Evolutionary conservation across 2,329 filamentous ascomycete genomes (phyloP), one percentile per base, ranked within the genome.

Genomic region (Ampelomyces quisqualis): DNA sequence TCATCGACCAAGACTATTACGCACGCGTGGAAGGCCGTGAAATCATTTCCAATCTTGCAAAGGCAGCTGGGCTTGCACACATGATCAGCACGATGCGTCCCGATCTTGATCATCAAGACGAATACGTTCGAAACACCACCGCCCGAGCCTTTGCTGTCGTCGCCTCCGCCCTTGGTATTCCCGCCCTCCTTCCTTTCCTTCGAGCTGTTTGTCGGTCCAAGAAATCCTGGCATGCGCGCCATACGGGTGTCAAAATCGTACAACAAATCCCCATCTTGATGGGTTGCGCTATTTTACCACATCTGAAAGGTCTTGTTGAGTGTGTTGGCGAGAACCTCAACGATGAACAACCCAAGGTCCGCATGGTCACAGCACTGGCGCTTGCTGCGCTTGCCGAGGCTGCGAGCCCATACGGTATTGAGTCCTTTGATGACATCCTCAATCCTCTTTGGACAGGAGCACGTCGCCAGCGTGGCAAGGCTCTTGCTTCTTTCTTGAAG

Each of bases 21-120:
- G 93, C 94, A 28, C 86, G 93, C 67, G 93, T 98, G 4, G 93
- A 98, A 70, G 93, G 93, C 70, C 88, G 93, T 56, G 93, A 98
- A 69, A 98, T 98, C 58, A 98, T 98, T 58, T 97, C 91, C 40
- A 98, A 98, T 67, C 81, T 98, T 34, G 88, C 87, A 65, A 98
- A 98, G 71, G 93, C 93, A 17, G 93, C 94, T 48, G 94, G 93
- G 65, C 80, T 98, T 39, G 93, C 93, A 13, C 93, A 94, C 57
- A 98, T 98, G 93, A 98, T 98, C 68, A 95, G 90, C 72, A 95
- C 90, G 7, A 98, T 98, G 93, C 81, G 93, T 61, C 94, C 93
- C 0, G 93, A 98, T 79, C 95, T 98, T 53, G 93, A 98, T 59
- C 93, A 98, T 60, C 88, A 94, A 18, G 93, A 98, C 60, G 93